Percentiles rank a stretch among this genome's conserved stretches.
These are phyloP conservation scores for Suillus occidentalis DNA, from an alignment of 768 basidiomycete genomes.

Conservation along the genomic window DNA sequence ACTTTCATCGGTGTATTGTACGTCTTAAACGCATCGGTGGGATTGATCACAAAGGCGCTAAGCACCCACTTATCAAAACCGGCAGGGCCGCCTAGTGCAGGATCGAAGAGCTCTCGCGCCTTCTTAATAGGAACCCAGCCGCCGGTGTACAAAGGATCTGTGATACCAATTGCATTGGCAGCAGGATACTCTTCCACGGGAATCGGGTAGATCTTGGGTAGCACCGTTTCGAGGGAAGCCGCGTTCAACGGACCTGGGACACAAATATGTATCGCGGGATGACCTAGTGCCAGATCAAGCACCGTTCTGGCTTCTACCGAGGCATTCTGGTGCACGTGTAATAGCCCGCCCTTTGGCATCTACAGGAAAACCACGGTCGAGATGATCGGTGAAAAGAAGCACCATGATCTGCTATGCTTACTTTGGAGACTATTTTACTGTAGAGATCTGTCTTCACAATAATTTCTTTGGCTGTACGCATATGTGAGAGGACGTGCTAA, in stretches of 20 bases:
- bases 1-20: conserved; percentile 45
- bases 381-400: not conserved
- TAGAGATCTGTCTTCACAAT: conserved; percentile 42
- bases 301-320: conserved; percentile 38
- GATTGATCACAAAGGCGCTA: conserved; percentile 39
- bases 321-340: conserved; percentile 46
- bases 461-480: conserved; percentile 26
- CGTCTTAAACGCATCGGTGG: conserved; percentile 43
- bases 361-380: conserved; percentile 8
- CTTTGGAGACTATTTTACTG: conserved; percentile 36
- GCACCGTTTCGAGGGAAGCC: conserved; percentile 22
- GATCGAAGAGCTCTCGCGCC: conserved; percentile 37
- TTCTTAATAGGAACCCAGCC: conserved; percentile 36
- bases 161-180: conserved; percentile 25
- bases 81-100: conserved; percentile 36
- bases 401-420: conserved; percentile 8
- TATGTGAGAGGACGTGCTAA: not conserved
- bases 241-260: conserved; percentile 20
- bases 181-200: conserved; percentile 20
- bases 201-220: conserved; percentile 40
- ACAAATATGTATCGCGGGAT: conserved; percentile 41
- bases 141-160: conserved; percentile 28
- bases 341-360: conserved; percentile 50
- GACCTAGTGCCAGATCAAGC: conserved; percentile 36
- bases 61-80: conserved; percentile 46